These are phyloP conservation scores for Quercus phellos DNA, from an alignment of 331 rosid genomes.

Conservation along the genomic window DNA sequence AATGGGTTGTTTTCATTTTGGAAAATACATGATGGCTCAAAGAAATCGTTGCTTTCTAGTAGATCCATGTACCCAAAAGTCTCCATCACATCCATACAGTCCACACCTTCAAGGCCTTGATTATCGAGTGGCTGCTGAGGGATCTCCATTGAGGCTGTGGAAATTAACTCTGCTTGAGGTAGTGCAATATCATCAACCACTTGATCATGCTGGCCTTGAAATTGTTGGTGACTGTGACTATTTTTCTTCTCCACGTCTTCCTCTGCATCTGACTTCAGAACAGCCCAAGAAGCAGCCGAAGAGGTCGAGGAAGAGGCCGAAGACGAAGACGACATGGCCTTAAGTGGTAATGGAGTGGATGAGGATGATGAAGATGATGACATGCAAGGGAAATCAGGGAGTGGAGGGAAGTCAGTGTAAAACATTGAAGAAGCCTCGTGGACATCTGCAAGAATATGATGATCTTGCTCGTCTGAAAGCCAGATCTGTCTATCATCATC, in stretches of 20 bases:
- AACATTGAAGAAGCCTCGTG: constrained; percentile 54
- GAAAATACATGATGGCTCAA: constrained; percentile 56
- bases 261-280: constrained; percentile 50
- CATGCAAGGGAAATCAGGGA: constrained; percentile 93
- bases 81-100: constrained; percentile 64
- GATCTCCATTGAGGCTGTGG: constrained; percentile 68
- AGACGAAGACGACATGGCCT: constrained; percentile 32
- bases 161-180: constrained; percentile 27
- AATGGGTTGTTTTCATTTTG: constrained; percentile 32
- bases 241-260: constrained; percentile 30
- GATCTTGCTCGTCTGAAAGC: constrained; percentile 45
- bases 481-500: constrained; percentile 48
- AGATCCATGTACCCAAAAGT: constrained; percentile 83
- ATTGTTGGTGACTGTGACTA: neutral
- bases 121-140: constrained; percentile 18
- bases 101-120: constrained; percentile 3
- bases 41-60: constrained; percentile 52
- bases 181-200: neutral
- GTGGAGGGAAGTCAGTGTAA: constrained; percentile 70
- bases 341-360: constrained; percentile 43
- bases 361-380: constrained; percentile 73
- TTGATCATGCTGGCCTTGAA: neutral
- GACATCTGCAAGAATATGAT: constrained; percentile 46
- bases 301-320: constrained; percentile 60
- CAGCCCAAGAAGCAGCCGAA: constrained; percentile 70